Conservation (phyloP, 2,329 filamentous ascomycete species). For the Davidsoniella eucalypti region DNA sequence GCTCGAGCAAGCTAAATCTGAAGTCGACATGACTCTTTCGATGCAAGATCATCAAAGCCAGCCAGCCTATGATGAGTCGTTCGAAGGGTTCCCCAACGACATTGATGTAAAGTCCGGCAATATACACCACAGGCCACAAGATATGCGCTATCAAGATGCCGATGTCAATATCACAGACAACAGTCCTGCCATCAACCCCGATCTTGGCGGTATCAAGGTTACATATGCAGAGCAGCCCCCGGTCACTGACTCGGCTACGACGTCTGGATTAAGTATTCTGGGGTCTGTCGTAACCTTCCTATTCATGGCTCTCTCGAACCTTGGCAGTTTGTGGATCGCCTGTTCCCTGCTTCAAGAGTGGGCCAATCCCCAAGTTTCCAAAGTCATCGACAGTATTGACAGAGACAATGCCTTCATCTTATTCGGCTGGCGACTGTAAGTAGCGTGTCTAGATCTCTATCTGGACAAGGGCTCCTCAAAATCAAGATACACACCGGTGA, state of each 20-base stretch:
- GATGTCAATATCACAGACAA: not conserved
- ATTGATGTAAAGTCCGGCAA: not conserved
- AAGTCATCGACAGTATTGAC: constrained; percentile 46
- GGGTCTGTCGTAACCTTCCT: no score
- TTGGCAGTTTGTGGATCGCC: constrained; percentile 46
- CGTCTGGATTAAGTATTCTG: no score
- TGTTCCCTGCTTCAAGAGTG: constrained; percentile 45
- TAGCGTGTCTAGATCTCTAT: not conserved
- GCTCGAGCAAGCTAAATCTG: no score
- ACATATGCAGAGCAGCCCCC: no score
- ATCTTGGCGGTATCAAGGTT: no score
- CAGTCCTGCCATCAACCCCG: no score
- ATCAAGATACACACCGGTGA: no score
- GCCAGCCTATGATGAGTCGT: not conserved
- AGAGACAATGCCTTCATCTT: constrained; percentile 21
- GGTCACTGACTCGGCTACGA: no score
- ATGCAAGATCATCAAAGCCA: no score
- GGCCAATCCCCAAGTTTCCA: constrained; percentile 48
- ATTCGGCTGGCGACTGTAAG: constrained; percentile 1
- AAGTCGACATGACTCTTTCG: no score
- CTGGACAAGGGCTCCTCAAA: no score
- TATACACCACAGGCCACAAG: no score
- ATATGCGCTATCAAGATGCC: not conserved
- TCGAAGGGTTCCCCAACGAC: not conserved
- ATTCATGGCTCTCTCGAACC: constrained; percentile 26